Conservation (phyloP, 345 rosid species). For the Heritiera littoralis region DNA sequence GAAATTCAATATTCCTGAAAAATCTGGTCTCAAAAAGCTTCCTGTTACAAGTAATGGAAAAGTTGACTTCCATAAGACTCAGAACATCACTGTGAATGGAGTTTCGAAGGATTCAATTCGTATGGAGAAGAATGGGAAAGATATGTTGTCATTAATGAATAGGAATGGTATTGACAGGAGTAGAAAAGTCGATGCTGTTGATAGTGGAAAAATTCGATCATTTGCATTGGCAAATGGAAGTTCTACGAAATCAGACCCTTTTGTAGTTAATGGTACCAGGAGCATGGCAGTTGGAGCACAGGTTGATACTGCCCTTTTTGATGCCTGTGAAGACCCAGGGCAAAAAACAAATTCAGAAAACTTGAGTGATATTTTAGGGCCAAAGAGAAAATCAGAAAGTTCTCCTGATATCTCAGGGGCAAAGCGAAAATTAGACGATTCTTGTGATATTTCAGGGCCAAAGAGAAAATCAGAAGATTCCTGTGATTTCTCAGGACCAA, state of each 20-base stretch:
- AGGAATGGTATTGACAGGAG: slow-evolving; percentile 39
- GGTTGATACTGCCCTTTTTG: not conserved
- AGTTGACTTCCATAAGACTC: slow-evolving; percentile 43
- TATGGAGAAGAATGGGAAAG: slow-evolving; percentile 47
- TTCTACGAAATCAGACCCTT: slow-evolving; percentile 33
- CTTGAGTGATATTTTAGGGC: slow-evolving; percentile 31
- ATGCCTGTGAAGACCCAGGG: slow-evolving; percentile 31
- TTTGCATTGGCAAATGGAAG: slow-evolving; percentile 35
- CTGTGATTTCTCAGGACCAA: not conserved
- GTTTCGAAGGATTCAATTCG: slow-evolving; percentile 27
- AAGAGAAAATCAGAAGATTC: not conserved
- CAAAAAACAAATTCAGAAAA: slow-evolving; percentile 36
- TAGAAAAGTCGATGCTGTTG: slow-evolving; percentile 38
- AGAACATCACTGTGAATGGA: slow-evolving; percentile 42
- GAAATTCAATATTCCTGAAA: slow-evolving; percentile 63
- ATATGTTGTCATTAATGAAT: slow-evolving; percentile 26
- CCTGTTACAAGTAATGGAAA: slow-evolving; percentile 50
- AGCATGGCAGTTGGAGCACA: slow-evolving; percentile 26
- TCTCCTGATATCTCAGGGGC: not conserved
- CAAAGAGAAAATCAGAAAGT: slow-evolving; percentile 43
- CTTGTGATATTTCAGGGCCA: not conserved
- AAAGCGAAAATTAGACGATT: slow-evolving; percentile 10
- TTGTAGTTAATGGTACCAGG: slow-evolving; percentile 38
- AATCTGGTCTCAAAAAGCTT: slow-evolving; percentile 49
- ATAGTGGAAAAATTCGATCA: slow-evolving; percentile 28